These are phyloP conservation scores for Colletotrichum filicis DNA, from an alignment of 2,329 filamentous ascomycete species.

Conservation along the genomic window DNA sequence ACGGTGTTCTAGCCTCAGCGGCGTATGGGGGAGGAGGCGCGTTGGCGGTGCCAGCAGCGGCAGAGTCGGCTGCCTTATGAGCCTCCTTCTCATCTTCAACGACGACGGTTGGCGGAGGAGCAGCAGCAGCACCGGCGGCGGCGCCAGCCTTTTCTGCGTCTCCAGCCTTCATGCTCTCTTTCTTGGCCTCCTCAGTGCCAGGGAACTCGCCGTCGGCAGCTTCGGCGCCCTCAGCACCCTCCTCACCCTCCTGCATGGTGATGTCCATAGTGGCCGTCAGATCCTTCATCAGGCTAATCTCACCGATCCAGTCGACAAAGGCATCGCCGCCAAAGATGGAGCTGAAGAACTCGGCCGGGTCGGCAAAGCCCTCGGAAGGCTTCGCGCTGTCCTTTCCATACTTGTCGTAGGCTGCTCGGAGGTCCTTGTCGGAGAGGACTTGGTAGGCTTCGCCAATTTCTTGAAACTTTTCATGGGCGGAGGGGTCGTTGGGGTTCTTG, in stretches of 20 bases:
- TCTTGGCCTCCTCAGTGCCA: slow-evolving; percentile 66
- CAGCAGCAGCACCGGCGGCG: slow-evolving; percentile 37
- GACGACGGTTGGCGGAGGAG: slow-evolving; percentile 51
- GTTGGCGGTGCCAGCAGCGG: slow-evolving; percentile 32
- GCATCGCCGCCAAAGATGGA: slow-evolving; percentile 98
- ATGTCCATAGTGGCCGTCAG: slow-evolving; percentile 99
- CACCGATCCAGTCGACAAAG: slow-evolving; percentile 95
- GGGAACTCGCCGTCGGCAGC: slow-evolving; percentile 65
- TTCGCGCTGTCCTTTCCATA: slow-evolving; percentile 95
- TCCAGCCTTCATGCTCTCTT: slow-evolving; percentile 62
- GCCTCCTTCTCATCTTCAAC: slow-evolving; percentile 51
- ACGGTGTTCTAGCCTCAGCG: slow-evolving; percentile 46
- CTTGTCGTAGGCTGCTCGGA: slow-evolving; percentile 95
- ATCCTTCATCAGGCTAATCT: slow-evolving; percentile 99
- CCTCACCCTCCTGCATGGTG: slow-evolving; percentile 83
- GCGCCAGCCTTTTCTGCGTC: slow-evolving; percentile 43
- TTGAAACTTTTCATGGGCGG: slow-evolving; percentile 94
- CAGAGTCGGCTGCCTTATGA: slow-evolving; percentile 29
- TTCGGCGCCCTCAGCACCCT: slow-evolving; percentile 68
- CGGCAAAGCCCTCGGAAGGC: slow-evolving; percentile 91
- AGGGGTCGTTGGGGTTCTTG: slow-evolving; percentile 97
- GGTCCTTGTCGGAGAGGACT: slow-evolving; percentile 87
- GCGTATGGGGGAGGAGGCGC: slow-evolving; percentile 43
- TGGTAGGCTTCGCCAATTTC: slow-evolving; percentile 80
- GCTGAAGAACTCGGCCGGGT: slow-evolving; percentile 96